Percentiles rank a stretch among this genome's conserved stretches.
These are phyloP conservation scores for Nitzschia sp. DNA, from an alignment of 108 stramenopile genomes.

Conservation along the genomic window DNA sequence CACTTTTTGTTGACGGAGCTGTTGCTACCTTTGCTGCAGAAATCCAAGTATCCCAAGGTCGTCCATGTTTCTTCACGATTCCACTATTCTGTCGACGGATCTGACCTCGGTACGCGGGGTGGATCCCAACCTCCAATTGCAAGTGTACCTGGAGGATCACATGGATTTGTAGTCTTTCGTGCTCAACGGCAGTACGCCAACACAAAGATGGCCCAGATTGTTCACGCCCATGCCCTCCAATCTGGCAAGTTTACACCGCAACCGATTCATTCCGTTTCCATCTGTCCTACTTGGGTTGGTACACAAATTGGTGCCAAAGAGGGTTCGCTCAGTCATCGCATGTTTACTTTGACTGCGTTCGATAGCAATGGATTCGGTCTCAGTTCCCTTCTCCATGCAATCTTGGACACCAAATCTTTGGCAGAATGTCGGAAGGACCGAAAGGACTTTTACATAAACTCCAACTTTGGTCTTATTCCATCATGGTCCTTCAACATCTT, in stretches of 20 bases:
- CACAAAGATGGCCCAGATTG: slow-evolving; percentile 60
- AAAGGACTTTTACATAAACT: slow-evolving; percentile 29
- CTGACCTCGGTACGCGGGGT: slow-evolving; percentile 23
- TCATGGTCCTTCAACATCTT: not conserved
- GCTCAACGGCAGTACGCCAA: slow-evolving; percentile 46
- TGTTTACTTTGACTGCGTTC: slow-evolving; percentile 36
- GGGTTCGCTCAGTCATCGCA: not conserved
- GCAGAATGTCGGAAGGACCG: not conserved
- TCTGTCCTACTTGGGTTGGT: slow-evolving; percentile 64
- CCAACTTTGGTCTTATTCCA: slow-evolving; percentile 1
- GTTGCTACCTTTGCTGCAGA: slow-evolving; percentile 39
- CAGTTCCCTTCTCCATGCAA: slow-evolving; percentile 36
- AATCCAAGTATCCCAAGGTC: slow-evolving; percentile 30
- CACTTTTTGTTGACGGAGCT: slow-evolving; percentile 64
- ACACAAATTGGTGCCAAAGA: slow-evolving; percentile 41
- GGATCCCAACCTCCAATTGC: slow-evolving; percentile 26
- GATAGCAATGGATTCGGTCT: slow-evolving; percentile 39
- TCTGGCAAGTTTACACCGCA: not conserved
- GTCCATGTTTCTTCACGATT: slow-evolving; percentile 46
- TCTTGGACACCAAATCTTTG: slow-evolving; percentile 20
- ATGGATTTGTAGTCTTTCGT: slow-evolving; percentile 24
- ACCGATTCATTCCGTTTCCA: slow-evolving; percentile 27
- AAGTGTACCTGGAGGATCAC: slow-evolving; percentile 28
- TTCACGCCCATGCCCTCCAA: slow-evolving; percentile 37
- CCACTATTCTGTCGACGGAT: slow-evolving; percentile 45